Base-by-base conservation (phyloP, 2,329 filamentous ascomycete species). In the Claviceps sp. region DNA sequence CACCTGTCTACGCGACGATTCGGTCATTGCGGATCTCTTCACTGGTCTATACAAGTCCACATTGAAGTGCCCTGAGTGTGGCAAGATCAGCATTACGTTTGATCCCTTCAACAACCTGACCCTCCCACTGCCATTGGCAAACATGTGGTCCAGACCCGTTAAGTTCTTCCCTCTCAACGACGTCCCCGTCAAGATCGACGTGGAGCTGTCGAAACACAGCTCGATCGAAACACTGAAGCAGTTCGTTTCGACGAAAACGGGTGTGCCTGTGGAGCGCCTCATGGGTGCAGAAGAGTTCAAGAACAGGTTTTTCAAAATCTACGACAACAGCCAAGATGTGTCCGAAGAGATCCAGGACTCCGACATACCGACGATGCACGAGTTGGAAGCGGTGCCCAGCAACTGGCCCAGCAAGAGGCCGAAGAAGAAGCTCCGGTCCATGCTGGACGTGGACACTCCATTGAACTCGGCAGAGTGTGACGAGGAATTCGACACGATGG, bases 31-130 rank as follows among this genome's bases (percentile, higher is more conserved):
- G 52, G 93, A 98, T 64, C 76, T 98, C 11, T 98, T 98, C 66
- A 94, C 88, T 22, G 93, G 93, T 56, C 88, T 97, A 77, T 98
- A 97, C 77, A 96, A 97, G 71, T 97, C 94, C 45, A 97, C 91
- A 0, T 78, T 98, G 56, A 85, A 93, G 56, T 98, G 93, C 63
- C 93, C 93, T 0, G 79, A 78, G 7, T 98, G 93, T 66, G 78
- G 85, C 59, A 98, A 97, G 70, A 86, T 97, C 68, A 96, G 90
- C 77, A 95, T 98, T 60, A 97, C 93, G 0, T 98, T 98, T 62
- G 93, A 98, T 64, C 93, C 93, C 0, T 98, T 95, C 74, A 96
- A 89, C 66, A 93, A 94, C 57, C 71, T 98, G 53, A 96, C 93
- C 0, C 72, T 98, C 23, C 93, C 94, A 52, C 72, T 98, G 37